These are phyloP conservation scores for Eucalyptus cloeziana DNA, from an alignment of 345 rosid species.

Conservation along the genomic window DNA sequence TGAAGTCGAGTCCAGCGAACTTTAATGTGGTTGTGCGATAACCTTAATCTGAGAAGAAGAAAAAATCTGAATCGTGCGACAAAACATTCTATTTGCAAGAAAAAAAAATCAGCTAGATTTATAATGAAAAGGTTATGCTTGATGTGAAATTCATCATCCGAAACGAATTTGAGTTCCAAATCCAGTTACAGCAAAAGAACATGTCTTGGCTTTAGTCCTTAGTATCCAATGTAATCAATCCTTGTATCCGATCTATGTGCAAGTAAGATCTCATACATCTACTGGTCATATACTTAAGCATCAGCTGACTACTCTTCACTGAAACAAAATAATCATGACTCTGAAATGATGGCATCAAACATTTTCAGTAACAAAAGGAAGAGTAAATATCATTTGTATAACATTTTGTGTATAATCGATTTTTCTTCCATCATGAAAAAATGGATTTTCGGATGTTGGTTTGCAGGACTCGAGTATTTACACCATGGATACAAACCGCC, in stretches of 20 bases:
- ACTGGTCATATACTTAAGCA: background rate
- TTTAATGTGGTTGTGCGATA: background rate
- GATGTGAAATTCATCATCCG: background rate
- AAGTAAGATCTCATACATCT: background rate
- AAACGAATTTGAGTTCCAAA: background rate
- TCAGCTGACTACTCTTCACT: background rate
- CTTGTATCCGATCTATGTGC: background rate
- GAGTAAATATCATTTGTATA: background rate
- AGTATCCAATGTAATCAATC: background rate
- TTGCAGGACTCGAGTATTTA: constrained; percentile 14
- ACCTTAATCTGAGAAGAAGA: background rate
- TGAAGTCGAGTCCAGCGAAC: background rate
- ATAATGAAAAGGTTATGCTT: background rate
- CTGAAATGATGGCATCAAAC: background rate
- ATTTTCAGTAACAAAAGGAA: background rate
- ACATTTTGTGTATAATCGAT: background rate
- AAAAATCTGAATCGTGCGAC: background rate
- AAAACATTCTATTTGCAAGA: background rate
- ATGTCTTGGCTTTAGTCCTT: background rate
- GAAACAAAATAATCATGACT: background rate
- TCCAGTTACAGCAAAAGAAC: background rate
- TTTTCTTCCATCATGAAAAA: background rate
- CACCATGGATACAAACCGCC: constrained; percentile 19
- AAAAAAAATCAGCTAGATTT: background rate
- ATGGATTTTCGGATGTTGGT: background rate